Evolutionary conservation across 2,329 filamentous ascomycete genomes (phyloP).

Genomic region (Cercospora beticola): DNA sequence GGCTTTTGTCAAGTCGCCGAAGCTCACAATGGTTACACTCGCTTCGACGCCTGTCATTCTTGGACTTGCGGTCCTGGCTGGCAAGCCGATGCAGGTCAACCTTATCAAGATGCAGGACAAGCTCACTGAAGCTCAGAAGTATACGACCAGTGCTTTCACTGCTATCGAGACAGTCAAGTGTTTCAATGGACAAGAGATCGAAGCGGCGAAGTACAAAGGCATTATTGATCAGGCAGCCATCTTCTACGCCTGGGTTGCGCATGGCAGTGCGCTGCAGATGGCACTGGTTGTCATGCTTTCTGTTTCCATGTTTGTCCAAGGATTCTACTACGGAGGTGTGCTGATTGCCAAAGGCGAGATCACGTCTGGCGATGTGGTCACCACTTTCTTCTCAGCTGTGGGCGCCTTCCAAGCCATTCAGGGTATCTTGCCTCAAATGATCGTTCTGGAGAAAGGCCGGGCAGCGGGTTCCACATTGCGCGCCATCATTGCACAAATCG

Average conservation of each 20-base stretch:
- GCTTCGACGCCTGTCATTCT: constrained; percentile 69
- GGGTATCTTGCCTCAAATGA: constrained; percentile 70
- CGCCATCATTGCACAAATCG: constrained; percentile 42
- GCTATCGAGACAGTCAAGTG: constrained; percentile 85
- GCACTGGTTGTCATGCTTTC: constrained; percentile 72
- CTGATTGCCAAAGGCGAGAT: constrained; percentile 62
- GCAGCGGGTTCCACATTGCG: constrained; percentile 67
- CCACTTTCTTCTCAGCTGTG: constrained; percentile 81
- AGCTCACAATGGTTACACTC: constrained; percentile 75
- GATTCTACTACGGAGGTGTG: constrained; percentile 82
- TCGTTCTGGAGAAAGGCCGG: constrained; percentile 76
- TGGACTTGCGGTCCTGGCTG: constrained; percentile 59
- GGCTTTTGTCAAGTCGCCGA: constrained; percentile 79
- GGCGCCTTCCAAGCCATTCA: constrained; percentile 74
- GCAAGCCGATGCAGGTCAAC: constrained; percentile 60
- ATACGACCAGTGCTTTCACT: constrained; percentile 65
- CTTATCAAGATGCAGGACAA: constrained; percentile 68
- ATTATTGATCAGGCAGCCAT: constrained; percentile 59
- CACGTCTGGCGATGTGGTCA: constrained; percentile 68
- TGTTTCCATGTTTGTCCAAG: constrained; percentile 76
- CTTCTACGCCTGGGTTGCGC: constrained; percentile 67
- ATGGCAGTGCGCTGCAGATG: constrained; percentile 69
- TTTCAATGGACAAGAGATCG: constrained; percentile 72
- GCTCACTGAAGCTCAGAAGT: constrained; percentile 69
- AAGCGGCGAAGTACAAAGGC: constrained; percentile 63